Conservation (phyloP, 305 asterid genomes). For the Ilex paraguariensis region DNA sequence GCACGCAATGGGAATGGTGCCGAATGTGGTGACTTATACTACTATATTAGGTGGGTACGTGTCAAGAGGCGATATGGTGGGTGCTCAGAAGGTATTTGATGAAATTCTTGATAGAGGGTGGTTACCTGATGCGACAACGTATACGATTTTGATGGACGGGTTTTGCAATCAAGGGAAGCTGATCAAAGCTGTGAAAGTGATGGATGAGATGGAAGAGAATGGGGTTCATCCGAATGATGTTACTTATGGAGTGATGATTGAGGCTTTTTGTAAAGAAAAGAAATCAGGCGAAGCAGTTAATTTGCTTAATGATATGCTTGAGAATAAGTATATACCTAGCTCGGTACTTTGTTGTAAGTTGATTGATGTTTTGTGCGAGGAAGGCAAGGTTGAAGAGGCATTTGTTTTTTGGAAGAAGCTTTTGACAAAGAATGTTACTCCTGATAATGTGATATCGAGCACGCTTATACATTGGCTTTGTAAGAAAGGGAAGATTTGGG, state of each 20-base stretch:
- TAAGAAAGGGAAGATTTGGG: constrained; percentile 65
- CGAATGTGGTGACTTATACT: constrained; percentile 86
- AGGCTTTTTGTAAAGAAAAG: constrained; percentile 70
- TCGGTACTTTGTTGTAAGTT: constrained; percentile 65
- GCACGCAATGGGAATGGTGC: constrained; percentile 79
- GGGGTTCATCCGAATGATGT: constrained; percentile 79
- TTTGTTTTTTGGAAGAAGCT: constrained; percentile 61
- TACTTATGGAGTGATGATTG: constrained; percentile 75
- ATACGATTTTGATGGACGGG: constrained; percentile 83
- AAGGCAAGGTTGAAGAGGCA: constrained; percentile 69
- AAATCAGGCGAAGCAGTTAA: constrained; percentile 71
- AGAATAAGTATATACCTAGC: constrained; percentile 60
- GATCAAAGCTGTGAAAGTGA: constrained; percentile 69
- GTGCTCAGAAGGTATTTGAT: constrained; percentile 60
- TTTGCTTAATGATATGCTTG: constrained; percentile 76
- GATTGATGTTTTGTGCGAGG: constrained; percentile 67
- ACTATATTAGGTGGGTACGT: constrained; percentile 70
- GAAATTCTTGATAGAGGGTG: constrained; percentile 73
- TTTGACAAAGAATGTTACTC: constrained; percentile 70
- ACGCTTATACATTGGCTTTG: constrained; percentile 82
- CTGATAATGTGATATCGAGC: constrained; percentile 61
- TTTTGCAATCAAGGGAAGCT: constrained; percentile 59
- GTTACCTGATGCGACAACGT: constrained; percentile 81
- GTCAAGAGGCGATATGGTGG: constrained; percentile 53
- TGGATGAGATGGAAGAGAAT: constrained; percentile 91